Evolutionary conservation across 495 filamentous ascomycete genomes (phyloP), one percentile per base, ranked within the genome.

Genomic region (Penicillium malachiteum): DNA sequence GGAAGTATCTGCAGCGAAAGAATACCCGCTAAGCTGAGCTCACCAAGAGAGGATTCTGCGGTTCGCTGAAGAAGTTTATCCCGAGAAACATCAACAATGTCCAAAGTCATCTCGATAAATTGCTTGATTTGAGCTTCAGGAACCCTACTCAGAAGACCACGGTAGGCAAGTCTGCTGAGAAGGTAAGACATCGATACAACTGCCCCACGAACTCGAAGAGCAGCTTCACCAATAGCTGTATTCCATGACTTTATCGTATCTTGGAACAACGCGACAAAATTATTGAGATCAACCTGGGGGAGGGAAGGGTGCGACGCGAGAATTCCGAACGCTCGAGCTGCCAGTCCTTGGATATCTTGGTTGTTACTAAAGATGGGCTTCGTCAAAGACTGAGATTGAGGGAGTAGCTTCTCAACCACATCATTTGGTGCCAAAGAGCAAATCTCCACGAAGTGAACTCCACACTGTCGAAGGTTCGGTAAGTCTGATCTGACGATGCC

Each of bases 311-410:
- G 86, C 2, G 90, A 86, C 3, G 82, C 85, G 2, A 97, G 71
- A 21, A 97, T 84, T 4, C 94, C 94, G 57, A 93, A 87, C 0
- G 86, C 81, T 47, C 84, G 83, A 31, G 90, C 84, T 7, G 86
- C 83, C 13, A 82, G 73, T 39, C 72, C 70, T 34, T 91, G 79
- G 8, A 86, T 75, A 14, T 82, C 78, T 40, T 81, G 77, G 58
- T 88, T 84, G 72, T 89, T 93, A 31, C 87, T 89, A 39, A 72
- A 77, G 47, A 92, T 75, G 3, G 85, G 68, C n/a, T 76, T 67
- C 44, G 81, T 66, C 13, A 92, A 68, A 54, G 79, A 79, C 5
- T 57, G 58, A 7, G 78, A 70, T 48, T 78, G 78, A 6, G 63
- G 52, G 1, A 79, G 68, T n/a, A 90, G 67, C 3, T 66, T 50